Evolutionary conservation across 2,329 filamentous ascomycete species (phyloP), one percentile per base, ranked within the genome.

Genomic region (Colletotrichum sansevieriae): DNA sequence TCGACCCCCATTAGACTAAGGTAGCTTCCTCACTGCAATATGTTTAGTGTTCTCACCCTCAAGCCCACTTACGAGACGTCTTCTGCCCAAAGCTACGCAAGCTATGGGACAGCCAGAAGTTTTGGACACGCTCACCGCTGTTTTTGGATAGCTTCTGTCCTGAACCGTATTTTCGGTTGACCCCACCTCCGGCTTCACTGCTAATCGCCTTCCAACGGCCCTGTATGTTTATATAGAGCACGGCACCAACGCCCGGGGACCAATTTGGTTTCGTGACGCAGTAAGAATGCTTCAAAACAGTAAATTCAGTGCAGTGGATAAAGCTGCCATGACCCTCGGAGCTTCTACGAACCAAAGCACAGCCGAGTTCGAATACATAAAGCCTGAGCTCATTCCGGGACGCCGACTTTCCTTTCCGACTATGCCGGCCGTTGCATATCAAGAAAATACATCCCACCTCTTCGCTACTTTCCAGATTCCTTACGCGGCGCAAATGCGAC

Each of bases 351-450:
- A 60, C 62, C 62, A 61, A 65, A 65, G 65, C 65, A 55, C 66
- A 65, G 55, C 67, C 63, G 58, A 63, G 56, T 51, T 54, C 52
- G 39, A 62, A 54, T 47, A 67, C 58, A 52, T 51, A 47, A 69
- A 70, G 68, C 65, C 60, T 61, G 55, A 60, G 65, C 68, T 69
- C 67, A 62, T 69, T 57, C 68, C 68, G 52, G 49, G 59, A 70
- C 68, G 68, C 68, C 68, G 29, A 69, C 43, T 60, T 65, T 58
- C 68, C 64, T 51, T 69, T 65, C 59, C 65, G 65, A 69, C 59
- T 46, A 70, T 63, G 67, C 67, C 51, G 67, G 54, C 55, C 67
- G 57, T 70, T 51, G 63, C 67, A 54, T 63, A 68, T 68, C 52
- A 63, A 68, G 57, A 68, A 62, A 62, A 57, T 18, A 56, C 29